Evolutionary conservation across 768 basidiomycete genomes (phyloP), one percentile per base, ranked within the genome.

Genomic region (Serendipita vermifera): DNA sequence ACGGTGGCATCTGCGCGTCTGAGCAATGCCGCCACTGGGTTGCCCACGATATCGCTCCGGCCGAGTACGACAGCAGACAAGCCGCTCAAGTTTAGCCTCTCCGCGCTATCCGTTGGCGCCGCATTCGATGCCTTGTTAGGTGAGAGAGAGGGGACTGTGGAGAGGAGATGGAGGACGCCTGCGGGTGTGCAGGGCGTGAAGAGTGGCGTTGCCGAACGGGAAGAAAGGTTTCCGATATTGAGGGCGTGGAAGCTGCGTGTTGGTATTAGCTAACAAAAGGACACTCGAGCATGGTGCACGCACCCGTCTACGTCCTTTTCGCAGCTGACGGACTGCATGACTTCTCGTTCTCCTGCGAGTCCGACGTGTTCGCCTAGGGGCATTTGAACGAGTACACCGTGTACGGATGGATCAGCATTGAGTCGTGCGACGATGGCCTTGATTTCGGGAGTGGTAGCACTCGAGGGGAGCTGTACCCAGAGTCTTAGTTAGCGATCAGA

Each of bases 261-360:
- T 38, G 17, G 24, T 17, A 24, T 31, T 46, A 6, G 6, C 33
- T 40, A 61, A 31, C 3, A 29, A 27, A 15, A 33, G 41, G 53
- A 54, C 17, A 39, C 58, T 54, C 51, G 38, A 32, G 33, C 39
- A 14, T 35, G n/a, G 41, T 14, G 56, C 46, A 69, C 76, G 56
- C 63, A 92, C 89, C 92, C 96, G 69, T 99, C 96, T 59, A 99
- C 85, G 63, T 99, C 96, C 72, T 99, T 99, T 67, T 84, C 79
- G 15, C 91, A 90, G 58, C 82, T 86, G 58, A 99, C 82, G 9
- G 89, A 84, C 69, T 98, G 94, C n/a, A 92, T 97, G 54, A 99
- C 86, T 24, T 76, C 76, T 55, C 91, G 83, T 67, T 96, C 93
- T 22, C 82, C 90, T 31, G 86, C 87, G 5, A 84, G 67, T 32